Evolutionary conservation across 148 eudicot genomes (phyloP), one percentile per base, ranked within the genome.

Genomic region (Salicornia ramosissima): DNA sequence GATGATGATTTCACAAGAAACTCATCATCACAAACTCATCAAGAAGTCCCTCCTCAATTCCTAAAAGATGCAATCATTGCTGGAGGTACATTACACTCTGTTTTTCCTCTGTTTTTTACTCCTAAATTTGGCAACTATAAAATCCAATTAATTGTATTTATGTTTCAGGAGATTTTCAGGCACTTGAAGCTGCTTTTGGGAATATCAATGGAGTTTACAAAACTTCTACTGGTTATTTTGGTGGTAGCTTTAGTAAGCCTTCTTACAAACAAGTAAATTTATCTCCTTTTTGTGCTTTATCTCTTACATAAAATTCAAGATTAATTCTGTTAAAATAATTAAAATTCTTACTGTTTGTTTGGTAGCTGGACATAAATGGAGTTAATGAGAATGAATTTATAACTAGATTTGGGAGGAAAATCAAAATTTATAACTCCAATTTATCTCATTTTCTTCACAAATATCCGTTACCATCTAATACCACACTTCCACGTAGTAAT

Each of bases 151-250:
- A 8, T 19, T 16, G 28, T n/a, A 10, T 0, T n/a, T n/a, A n/a
- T n/a, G n/a, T 51, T 67, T 29, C 65, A 73, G 76, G 75, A 14
- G 62, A 55, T 64, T 80, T 80, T 54, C 34, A 72, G 76, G 56
- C 28, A 53, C 60, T 75, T 62, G 79, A 80, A 80, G 63, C 83
- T 50, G 76, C 79, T n/a, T 80, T 62, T 52, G 83, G 83, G n/a
- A 70, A 29, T 15, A 65, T 67, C n/a, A 49, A 71, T 42, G 82
- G 82, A 56, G 79, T 79, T 49, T 0, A 67, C 53, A 71, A 66
- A 58, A 71, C 82, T 39, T 60, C 72, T 21, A 75, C 79, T 6
- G 82, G 79, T 19, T 80, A 72, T 51, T 72, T 71, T 71, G 79
- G 83, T 33, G 83, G 79, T 61, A 47, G 43, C 46, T 54, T 75